Percentiles rank a stretch among this genome's conserved stretches.
phyloP scores from a whole-genome alignment of 2,329 filamentous ascomycete species.

The Cryphonectria carpinicola region DNA sequence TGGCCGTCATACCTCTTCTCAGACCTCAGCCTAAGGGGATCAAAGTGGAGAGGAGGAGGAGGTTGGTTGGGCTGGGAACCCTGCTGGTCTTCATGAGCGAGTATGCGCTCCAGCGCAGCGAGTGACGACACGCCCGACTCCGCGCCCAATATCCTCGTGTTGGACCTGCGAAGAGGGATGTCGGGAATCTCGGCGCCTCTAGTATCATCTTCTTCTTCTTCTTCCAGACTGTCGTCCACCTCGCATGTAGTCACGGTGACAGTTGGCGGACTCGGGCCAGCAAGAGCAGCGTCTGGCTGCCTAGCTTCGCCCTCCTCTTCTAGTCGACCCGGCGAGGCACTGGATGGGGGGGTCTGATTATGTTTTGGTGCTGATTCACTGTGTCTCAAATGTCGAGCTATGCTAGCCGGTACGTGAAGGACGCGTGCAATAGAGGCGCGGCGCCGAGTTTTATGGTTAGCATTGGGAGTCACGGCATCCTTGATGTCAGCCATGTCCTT shows the following conservation, averaged over 20 bases:
- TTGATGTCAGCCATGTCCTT: slow-evolving; percentile 24
- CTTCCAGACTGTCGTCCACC: background rate
- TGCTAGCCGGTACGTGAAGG: slow-evolving; percentile 26
- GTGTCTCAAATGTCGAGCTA: slow-evolving; percentile 15
- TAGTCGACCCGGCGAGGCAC: background rate
- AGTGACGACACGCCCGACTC: slow-evolving; percentile 16
- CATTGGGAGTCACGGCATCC: slow-evolving; percentile 10
- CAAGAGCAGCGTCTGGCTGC: background rate
- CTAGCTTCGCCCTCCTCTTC: slow-evolving; percentile 1
- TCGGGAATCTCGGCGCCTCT: slow-evolving; percentile 25
- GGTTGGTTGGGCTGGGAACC: background rate
- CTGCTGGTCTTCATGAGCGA: slow-evolving; percentile 10
- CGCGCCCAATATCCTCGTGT: slow-evolving; percentile 9
- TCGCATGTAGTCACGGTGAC: slow-evolving; percentile 11
- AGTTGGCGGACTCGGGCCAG: background rate
- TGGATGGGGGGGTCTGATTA: background rate
- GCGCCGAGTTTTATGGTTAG: slow-evolving; percentile 17
- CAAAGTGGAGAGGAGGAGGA: slow-evolving; percentile 13
- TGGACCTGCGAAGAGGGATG: slow-evolving; percentile 27
- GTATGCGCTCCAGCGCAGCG: slow-evolving; percentile 16
- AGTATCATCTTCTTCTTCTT: slow-evolving; percentile 1
- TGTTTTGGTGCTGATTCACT: background rate
- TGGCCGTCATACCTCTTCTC: slow-evolving; percentile 23
- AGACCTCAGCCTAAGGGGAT: slow-evolving; percentile 12
- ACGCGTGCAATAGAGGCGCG: slow-evolving; percentile 27